A percentile compares a stretch with the other conserved stretches of the same genome.
phyloP scores from a whole-genome alignment of 2,329 filamentous ascomycete genomes.

The Coleophoma cylindrospora region DNA sequence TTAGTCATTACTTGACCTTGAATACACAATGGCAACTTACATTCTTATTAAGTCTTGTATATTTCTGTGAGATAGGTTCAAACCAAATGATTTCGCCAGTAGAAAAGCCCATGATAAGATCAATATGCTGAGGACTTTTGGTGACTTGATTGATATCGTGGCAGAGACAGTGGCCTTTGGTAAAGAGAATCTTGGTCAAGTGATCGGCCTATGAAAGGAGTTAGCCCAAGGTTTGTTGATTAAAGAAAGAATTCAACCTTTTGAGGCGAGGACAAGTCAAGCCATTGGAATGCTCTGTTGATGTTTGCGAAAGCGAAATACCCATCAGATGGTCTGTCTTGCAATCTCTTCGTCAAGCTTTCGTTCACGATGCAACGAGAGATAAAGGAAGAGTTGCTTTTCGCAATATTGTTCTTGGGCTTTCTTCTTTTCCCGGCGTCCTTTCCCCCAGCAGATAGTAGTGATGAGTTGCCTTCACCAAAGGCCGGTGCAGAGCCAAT shows the following conservation, averaged over 20 bases:
- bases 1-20: conserved; percentile 5
- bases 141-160: conserved; percentile 87
- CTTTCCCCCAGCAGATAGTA: conserved; percentile 60
- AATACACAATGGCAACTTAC: conserved; percentile 35
- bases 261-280: conserved; percentile 73
- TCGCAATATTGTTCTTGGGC: conserved; percentile 96
- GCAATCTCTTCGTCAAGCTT: conserved; percentile 68
- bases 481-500: conserved; percentile 58
- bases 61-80: conserved; percentile 93
- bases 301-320: conserved; percentile 92
- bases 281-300: conserved; percentile 92
- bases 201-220: conserved; percentile 64
- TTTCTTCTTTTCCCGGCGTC: conserved; percentile 80
- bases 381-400: conserved; percentile 98
- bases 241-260: conserved; percentile 43
- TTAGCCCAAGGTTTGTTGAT: conserved; percentile 18
- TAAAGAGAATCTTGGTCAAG: conserved; percentile 92
- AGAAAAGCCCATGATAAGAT: conserved; percentile 92
- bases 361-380: conserved; percentile 95
- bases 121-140: conserved; percentile 74
- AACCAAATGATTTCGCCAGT: conserved; percentile 98
- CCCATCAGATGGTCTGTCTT: conserved; percentile 73
- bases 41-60: conserved; percentile 94
- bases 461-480: conserved; percentile 72
- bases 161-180: conserved; percentile 90